A percentile compares a stretch with the other conserved stretches of the same genome.
These are phyloP conservation scores for Gossypium davidsonii DNA, from an alignment of 441 rosid genomes.

Conservation along the genomic window DNA sequence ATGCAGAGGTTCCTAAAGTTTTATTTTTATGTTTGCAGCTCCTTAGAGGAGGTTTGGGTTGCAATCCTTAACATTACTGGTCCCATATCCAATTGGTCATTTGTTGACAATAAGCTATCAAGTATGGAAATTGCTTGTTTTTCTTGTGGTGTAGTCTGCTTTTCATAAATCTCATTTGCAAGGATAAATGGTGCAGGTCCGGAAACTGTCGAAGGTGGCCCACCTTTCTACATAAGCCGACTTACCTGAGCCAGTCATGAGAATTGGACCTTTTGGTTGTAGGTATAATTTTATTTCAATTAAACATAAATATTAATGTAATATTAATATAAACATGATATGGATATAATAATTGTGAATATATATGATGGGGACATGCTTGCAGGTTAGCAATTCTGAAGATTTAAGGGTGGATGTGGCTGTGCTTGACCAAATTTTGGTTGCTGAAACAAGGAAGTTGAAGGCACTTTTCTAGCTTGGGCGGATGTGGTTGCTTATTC, in stretches of 20 bases:
- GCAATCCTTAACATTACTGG: constrained; percentile 87
- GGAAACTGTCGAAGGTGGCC: constrained; percentile 54
- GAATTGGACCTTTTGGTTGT: constrained; percentile 93
- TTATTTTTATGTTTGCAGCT: constrained; percentile 41
- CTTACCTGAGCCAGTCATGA: constrained; percentile 67
- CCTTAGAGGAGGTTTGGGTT: constrained; percentile 89
- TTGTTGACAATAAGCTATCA: constrained; percentile 69
- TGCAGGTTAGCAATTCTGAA: constrained; percentile 52
- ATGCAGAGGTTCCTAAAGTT: neutral
- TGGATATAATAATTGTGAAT: no score
- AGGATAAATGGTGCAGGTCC: constrained; percentile 47
- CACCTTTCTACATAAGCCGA: constrained; percentile 73
- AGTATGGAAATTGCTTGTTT: constrained; percentile 27
- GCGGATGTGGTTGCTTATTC: constrained; percentile 67
- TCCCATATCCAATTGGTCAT: constrained; percentile 89
- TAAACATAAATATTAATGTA: neutral
- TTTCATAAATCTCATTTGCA: neutral
- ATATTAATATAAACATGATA: no score
- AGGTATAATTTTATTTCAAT: constrained; percentile 34
- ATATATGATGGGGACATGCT: neutral
- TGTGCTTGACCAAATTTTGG: constrained; percentile 74
- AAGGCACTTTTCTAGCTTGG: constrained; percentile 82
- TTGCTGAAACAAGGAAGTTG: constrained; percentile 47
- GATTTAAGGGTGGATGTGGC: constrained; percentile 65
- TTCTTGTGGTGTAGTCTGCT: neutral